Evolutionary conservation across 805 yeast genomes (phyloP), one percentile per base, ranked within the genome.

Genomic region (Candida jianshihensis): DNA sequence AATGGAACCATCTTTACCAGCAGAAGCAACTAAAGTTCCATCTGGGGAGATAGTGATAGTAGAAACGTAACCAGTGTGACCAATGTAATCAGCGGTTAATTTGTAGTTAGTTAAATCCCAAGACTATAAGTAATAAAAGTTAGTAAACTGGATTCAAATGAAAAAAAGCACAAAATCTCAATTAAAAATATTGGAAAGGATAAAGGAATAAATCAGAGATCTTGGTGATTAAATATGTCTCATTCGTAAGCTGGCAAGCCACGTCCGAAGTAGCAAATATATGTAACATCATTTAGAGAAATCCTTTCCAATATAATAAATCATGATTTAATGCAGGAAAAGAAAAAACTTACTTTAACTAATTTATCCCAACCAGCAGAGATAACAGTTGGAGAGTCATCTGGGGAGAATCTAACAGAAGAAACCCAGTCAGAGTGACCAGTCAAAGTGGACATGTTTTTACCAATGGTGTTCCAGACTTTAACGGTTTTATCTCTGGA

Each of bases 201-300:
- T 30, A 47, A 6, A 11, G 15, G 15, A 9, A 26, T 14, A 54
- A 60, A 79, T 89, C 97, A 89, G 97, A 84, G 96, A 88, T 88
- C 96, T 86, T 88, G 96, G 96, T 88, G 97, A 82, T 78, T 71
- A 71, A 47, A 64, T 71, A 79, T 81, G 95, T 90, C 97, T 92
- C 98, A 90, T 87, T 78, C 92, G 83, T n/a, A 64, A 60, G 68
- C 68, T 48, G 49, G 61, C 56, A 52, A 64, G 66, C 68, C 50
- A 60, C 81, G 87, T 90, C 98, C 75, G 97, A 90, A 90, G 98
- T 90, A 90, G 98, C 98, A 90, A 90, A 92, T 92, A 90, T 81
- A 63, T 49, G 44, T 54, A 59, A 66, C 95, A 86, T 85, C 95
- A 85, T 74, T 57, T 74, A 64, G 59, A 11, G 26, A 11, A 12